Evolutionary conservation across 1,284 basidiomycete genomes (phyloP).

Genomic region (Apiotrichum gracile): DNA sequence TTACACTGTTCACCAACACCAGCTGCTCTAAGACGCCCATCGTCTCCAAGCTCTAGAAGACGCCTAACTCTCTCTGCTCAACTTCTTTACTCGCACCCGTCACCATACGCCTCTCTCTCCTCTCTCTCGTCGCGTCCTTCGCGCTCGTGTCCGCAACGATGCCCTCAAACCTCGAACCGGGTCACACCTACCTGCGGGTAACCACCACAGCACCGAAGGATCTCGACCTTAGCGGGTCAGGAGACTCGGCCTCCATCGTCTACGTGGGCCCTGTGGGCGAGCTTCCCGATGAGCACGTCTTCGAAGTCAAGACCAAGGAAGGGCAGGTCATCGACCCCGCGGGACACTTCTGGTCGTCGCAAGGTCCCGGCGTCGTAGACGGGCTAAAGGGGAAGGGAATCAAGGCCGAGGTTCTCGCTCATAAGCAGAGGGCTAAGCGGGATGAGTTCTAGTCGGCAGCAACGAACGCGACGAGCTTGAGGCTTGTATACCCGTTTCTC

Average conservation of each 20-base stretch:
- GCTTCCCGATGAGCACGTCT: conserved; percentile 40
- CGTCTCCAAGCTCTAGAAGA: neutral
- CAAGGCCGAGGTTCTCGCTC: conserved; percentile 25
- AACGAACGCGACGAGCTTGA: too few relatives aligned
- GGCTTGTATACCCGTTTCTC: too few relatives aligned
- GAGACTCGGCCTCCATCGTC: conserved; percentile 6
- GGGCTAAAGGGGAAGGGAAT: conserved; percentile 30
- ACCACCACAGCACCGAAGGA: conserved; percentile 16
- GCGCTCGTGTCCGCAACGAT: conserved; percentile 2
- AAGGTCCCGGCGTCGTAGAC: conserved; percentile 10
- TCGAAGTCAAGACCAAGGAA: conserved; percentile 20
- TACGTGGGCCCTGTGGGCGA: conserved; percentile 41
- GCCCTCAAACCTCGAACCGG: conserved; percentile 20
- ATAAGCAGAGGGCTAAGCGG: conserved; percentile 34
- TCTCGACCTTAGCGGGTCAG: neutral
- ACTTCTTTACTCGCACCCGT: neutral
- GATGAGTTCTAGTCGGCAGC: conserved; percentile 34
- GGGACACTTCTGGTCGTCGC: conserved; percentile 13
- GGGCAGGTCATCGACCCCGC: conserved; percentile 7
- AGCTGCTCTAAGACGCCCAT: too few relatives aligned
- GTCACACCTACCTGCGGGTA: conserved; percentile 34
- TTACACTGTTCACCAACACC: too few relatives aligned
- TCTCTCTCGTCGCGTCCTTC: neutral
- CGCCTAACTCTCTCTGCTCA: too few relatives aligned
- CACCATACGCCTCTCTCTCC: conserved; percentile 10